phyloP scores from a whole-genome alignment of 305 asterid genomes.

The Rubia peregrina region DNA sequence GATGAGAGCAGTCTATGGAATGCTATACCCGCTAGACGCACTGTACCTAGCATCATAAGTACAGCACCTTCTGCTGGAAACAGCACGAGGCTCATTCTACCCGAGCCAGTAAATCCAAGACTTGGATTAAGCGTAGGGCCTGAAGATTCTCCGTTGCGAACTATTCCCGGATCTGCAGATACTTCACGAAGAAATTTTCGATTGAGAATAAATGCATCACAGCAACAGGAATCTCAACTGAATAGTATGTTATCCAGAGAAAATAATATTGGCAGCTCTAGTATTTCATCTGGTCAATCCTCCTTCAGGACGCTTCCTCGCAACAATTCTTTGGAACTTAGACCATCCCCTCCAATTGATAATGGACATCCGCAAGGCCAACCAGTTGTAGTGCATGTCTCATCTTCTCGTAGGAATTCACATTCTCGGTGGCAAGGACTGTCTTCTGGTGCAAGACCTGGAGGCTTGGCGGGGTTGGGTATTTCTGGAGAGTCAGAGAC shows the following conservation, averaged over 20 bases:
- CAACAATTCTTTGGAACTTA: conserved; percentile 37
- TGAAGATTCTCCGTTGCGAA: conserved; percentile 31
- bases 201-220: conserved; percentile 46
- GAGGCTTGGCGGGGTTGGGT: conserved; percentile 29
- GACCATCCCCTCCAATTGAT: conserved; percentile 37
- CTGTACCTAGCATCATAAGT: conserved; percentile 24
- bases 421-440: conserved; percentile 50
- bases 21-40: conserved; percentile 28
- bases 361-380: conserved; percentile 32
- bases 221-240: conserved; percentile 40
- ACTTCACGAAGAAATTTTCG: conserved; percentile 53
- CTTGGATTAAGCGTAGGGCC: conserved; percentile 56
- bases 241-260: conserved; percentile 26
- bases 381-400: conserved; percentile 26
- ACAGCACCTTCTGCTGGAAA: conserved; percentile 28
- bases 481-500: conserved; percentile 34
- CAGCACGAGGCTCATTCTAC: conserved; percentile 23
- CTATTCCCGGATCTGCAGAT: conserved; percentile 33
- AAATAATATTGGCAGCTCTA: conserved; percentile 28
- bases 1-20: conserved; percentile 48
- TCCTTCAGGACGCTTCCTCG: conserved; percentile 37
- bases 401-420: conserved; percentile 34
- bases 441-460: conserved; percentile 51
- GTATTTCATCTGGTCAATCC: conserved; percentile 33
- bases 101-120: conserved; percentile 54